Percentiles rank a stretch among this genome's conserved stretches.
Conservation (phyloP, 148 eudicot species). For the Chenopodium quinoa region DNA sequence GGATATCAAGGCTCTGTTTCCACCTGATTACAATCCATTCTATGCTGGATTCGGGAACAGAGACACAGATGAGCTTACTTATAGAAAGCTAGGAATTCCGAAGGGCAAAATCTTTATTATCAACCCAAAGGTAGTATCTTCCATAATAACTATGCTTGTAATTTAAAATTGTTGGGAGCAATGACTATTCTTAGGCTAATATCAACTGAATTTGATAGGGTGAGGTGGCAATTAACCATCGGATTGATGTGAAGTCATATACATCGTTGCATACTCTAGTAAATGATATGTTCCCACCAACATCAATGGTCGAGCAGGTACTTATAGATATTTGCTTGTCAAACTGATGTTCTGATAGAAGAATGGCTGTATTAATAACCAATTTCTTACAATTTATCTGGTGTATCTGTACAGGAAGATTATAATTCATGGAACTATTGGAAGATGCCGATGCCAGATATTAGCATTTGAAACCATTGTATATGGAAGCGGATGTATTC, state of each 20-base stretch:
- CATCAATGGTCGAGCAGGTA: conserved; percentile 88
- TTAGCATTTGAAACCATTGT: background rate
- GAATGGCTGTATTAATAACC: background rate
- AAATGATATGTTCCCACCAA: conserved; percentile 98
- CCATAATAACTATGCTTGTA: background rate
- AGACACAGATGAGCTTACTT: conserved; percentile 97
- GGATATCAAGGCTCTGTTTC: conserved; percentile 97
- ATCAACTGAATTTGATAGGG: conserved; percentile 49
- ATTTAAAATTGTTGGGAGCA: background rate
- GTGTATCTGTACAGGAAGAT: conserved; percentile 65
- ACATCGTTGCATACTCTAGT: conserved; percentile 91
- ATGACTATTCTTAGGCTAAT: background rate
- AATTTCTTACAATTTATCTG: background rate
- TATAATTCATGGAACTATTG: conserved; percentile 95
- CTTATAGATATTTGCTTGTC: background rate
- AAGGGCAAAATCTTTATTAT: conserved; percentile 97
- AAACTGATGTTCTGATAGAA: background rate
- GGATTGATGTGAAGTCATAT: conserved; percentile 79
- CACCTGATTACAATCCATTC: conserved; percentile 91
- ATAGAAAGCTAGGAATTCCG: conserved; percentile 88
- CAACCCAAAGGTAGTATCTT: conserved; percentile 76
- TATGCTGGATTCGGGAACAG: conserved; percentile 98
- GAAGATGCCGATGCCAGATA: conserved; percentile 82
- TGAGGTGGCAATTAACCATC: conserved; percentile 88
- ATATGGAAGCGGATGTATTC: background rate